Base-by-base conservation (phyloP, 2,329 filamentous ascomycete genomes). In the Verticillium klebahnii region DNA sequence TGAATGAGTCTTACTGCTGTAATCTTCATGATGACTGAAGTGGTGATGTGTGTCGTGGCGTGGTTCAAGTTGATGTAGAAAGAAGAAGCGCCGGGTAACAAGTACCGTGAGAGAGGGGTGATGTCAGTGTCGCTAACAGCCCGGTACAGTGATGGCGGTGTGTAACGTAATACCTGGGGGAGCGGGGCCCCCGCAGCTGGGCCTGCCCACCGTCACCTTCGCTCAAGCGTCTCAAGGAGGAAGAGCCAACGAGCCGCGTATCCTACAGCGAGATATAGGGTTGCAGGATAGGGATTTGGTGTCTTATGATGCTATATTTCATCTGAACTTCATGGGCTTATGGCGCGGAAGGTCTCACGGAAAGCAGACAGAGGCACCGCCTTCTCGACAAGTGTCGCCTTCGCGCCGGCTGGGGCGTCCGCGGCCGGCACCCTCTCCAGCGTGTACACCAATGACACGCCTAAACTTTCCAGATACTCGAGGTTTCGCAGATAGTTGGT, bases 401-500 rank as follows among this genome's bases (percentile, higher is more conserved):
- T 78, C 3, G 56, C 58, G 1, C 68, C 71, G 45, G 61, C 9
- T 11, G 19, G 8, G 19, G 45, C 37, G 23, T 52, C 59, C 0
- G 73, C 69, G 4, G 73, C 69, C 2, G 72, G 66, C 5, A 67
- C 69, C 58, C 82, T 75, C 68, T 76, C 72, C 31, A 85, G 72
- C 5, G 82, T 85, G 82, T 83, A 89, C 2, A 95, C 77, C 62
- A 86, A 80, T 36, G 77, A 71, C 31, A 94, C 85, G 5, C 87
- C 88, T 14, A 92, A 77, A 63, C 78, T 82, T 65, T 86, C 82
- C 61, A 96, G 78, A 73, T 91, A 97, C 1, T 85, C 80, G 62
- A 96, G 76, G 5, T 90, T 86, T 50, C 84, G 85, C 56, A 74
- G 71, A 77, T 95, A 98, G 72, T 96, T 94, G 58, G 92, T 88